phyloP scores from a whole-genome alignment of 2,329 filamentous ascomycete species.

The Trichoderma pleuroti region DNA sequence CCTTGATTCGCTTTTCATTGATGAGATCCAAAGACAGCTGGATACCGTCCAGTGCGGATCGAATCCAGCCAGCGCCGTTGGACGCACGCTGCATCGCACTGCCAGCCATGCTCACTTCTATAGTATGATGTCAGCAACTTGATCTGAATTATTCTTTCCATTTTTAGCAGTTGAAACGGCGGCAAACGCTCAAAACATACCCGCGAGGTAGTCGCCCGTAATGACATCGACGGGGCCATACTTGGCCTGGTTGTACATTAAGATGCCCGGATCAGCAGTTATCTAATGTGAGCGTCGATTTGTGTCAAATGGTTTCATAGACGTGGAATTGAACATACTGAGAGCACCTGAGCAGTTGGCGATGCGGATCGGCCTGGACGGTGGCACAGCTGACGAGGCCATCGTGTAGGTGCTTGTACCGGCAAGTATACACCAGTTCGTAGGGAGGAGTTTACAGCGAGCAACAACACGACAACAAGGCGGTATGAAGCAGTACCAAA shows the following conservation, averaged over 20 bases:
- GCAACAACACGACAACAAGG: neutral
- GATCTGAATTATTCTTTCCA: neutral
- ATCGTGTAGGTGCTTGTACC: neutral
- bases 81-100: conserved; percentile 20
- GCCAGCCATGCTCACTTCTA: conserved; percentile 30
- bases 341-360: conserved; percentile 28
- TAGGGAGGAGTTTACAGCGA: neutral
- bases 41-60: conserved; percentile 25
- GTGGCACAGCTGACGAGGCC: neutral
- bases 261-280: conserved; percentile 23
- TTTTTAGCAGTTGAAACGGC: neutral
- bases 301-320: neutral
- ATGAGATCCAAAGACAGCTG: conserved; percentile 32
- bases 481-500: no score
- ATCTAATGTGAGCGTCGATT: neutral
- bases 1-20: conserved; percentile 46
- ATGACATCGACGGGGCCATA: conserved; percentile 44
- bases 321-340: conserved; percentile 15
- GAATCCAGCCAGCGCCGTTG: neutral
- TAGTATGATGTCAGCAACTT: neutral
- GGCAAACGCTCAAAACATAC: conserved; percentile 24
- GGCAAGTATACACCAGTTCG: neutral
- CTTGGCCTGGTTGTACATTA: conserved; percentile 32
- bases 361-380: conserved; percentile 23
- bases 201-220: conserved; percentile 51